phyloP scores from a whole-genome alignment of 73 alveolate species.

The Tetrahymena elliotti region DNA sequence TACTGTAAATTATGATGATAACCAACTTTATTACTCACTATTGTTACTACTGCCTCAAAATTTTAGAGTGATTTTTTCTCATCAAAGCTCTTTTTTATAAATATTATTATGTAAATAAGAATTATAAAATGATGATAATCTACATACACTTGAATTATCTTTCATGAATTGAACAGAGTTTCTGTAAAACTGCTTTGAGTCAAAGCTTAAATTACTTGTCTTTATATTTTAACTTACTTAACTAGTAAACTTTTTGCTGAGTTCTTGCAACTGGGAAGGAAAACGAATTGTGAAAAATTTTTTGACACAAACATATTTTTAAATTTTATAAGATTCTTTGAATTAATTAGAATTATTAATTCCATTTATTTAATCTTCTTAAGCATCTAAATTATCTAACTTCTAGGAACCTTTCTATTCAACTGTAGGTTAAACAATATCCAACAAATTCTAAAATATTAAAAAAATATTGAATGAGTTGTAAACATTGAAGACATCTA shows the following conservation, averaged over 20 bases:
- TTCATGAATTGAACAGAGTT: not conserved
- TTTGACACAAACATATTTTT: not conserved
- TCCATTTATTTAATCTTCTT: not conserved
- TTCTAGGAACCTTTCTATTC: not conserved
- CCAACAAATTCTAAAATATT: not conserved
- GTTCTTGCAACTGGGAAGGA: not conserved
- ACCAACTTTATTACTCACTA: not conserved
- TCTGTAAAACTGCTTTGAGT: not conserved
- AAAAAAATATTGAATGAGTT: not conserved
- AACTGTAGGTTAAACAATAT: not conserved
- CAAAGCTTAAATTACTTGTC: not conserved
- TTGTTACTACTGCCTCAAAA: not conserved
- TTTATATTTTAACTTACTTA: not conserved
- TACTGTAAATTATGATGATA: too few relatives aligned
- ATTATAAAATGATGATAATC: too few relatives aligned
- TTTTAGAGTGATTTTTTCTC: not conserved
- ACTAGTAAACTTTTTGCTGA: not conserved
- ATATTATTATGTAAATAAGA: too few relatives aligned
- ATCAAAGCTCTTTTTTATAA: not conserved
- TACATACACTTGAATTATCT: not conserved
- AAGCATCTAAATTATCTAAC: not conserved
- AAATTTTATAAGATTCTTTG: not conserved
- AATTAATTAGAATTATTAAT: not conserved
- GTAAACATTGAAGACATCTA: not conserved
- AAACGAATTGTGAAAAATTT: not conserved